These are phyloP conservation scores for Rhizoclosmatium sp. DNA, from an alignment of 192 early-diverging fungal species.

Conservation along the genomic window DNA sequence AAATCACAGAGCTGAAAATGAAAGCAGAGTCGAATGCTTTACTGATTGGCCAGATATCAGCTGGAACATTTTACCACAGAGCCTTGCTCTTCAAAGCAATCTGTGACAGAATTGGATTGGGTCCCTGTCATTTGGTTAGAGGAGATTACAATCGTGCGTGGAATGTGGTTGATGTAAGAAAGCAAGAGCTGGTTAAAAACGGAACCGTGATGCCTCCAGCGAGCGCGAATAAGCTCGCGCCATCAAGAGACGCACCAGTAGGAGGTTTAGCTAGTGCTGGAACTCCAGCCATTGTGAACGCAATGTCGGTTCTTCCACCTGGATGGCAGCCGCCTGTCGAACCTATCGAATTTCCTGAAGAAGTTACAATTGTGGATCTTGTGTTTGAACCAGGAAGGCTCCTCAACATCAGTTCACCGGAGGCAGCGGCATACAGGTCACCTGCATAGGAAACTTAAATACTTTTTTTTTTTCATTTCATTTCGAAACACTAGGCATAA, in stretches of 20 bases:
- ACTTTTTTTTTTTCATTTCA: too few species aligned
- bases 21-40: conserved; percentile 53
- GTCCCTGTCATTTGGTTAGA: conserved; percentile 50
- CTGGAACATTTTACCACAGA: conserved; percentile 65
- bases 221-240: conserved; percentile 1
- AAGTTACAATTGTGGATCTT: conserved; percentile 58
- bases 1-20: conserved; percentile 61
- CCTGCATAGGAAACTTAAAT: background rate
- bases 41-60: conserved; percentile 49
- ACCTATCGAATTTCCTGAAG: conserved; percentile 38
- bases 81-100: conserved; percentile 65
- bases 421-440: conserved; percentile 13
- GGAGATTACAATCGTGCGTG: conserved; percentile 63
- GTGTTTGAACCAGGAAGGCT: conserved; percentile 62
- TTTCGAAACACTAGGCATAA: too few species aligned
- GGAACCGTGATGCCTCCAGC: background rate
- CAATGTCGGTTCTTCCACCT: background rate
- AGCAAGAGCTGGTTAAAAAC: conserved; percentile 32
- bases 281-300: background rate
- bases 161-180: conserved; percentile 52
- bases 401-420: conserved; percentile 37
- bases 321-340: conserved; percentile 20
- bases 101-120: conserved; percentile 56
- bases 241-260: conserved; percentile 13
- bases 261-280: conserved; percentile 32